phyloP scores from a whole-genome alignment of 163 green algal species.

The Chloromonas sp. region DNA sequence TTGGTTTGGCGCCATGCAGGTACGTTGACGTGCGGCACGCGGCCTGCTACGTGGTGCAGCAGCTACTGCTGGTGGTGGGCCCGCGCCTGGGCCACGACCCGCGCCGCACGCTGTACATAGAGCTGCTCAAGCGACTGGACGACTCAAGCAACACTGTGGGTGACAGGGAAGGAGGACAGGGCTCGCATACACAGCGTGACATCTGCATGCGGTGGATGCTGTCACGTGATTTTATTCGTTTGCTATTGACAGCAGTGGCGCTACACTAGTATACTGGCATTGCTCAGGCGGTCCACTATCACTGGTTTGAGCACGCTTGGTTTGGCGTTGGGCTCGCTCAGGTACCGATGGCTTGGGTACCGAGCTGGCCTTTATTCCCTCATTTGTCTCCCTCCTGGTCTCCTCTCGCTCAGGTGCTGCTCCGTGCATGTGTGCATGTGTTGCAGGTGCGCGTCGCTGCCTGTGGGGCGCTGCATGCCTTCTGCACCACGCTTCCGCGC shows the following conservation, averaged over 20 bases:
- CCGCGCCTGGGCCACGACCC: constrained; percentile 42
- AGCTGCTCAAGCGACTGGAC: constrained; percentile 78
- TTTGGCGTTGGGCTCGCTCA: too few species aligned
- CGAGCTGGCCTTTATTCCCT: not conserved
- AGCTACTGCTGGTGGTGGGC: constrained; percentile 49
- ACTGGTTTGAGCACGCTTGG: too few species aligned
- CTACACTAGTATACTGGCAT: not conserved
- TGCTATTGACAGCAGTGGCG: not conserved
- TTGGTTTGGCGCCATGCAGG: not conserved
- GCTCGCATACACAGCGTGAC: too few species aligned
- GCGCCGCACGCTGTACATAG: constrained; percentile 54
- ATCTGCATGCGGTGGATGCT: not conserved
- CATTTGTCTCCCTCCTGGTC: not conserved
- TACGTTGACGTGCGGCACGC: constrained; percentile 45
- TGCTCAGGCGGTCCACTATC: too few species aligned
- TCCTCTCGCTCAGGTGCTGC: not conserved
- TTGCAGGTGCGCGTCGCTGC: constrained; percentile 43
- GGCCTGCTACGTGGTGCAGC: constrained; percentile 48
- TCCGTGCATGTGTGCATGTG: not conserved
- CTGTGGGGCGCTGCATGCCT: constrained; percentile 42
- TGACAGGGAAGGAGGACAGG: not conserved
- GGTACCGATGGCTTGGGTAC: too few species aligned
- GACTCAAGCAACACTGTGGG: constrained; percentile 71
- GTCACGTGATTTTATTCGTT: not conserved
- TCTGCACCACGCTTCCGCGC: constrained; percentile 29